Conservation (phyloP, 306 rosid genomes). For the Corylus americana region DNA sequence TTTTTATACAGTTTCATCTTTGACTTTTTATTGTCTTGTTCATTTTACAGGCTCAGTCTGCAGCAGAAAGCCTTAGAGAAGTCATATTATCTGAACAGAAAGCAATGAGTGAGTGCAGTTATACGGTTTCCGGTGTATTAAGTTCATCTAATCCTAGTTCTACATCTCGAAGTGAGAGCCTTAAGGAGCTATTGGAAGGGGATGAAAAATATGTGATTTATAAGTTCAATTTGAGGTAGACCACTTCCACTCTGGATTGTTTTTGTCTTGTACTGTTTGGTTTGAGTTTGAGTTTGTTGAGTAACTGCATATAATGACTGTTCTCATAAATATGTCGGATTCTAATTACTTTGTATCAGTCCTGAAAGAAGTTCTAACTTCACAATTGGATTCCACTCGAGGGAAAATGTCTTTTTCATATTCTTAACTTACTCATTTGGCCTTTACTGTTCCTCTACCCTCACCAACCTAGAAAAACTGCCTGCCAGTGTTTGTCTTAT, state of each 20-base stretch:
- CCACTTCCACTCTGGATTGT: neutral
- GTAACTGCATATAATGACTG: neutral
- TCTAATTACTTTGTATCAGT: no score
- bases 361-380: neutral
- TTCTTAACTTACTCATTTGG: neutral
- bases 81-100: slow-evolving; percentile 56
- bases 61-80: slow-evolving; percentile 59
- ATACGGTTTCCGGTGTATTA: slow-evolving; percentile 75
- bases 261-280: neutral
- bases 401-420: neutral
- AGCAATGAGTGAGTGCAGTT: slow-evolving; percentile 49
- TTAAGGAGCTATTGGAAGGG: slow-evolving; percentile 57
- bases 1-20: neutral
- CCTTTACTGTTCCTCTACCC: neutral
- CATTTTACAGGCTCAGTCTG: slow-evolving; percentile 56
- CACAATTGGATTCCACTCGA: neutral
- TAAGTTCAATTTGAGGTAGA: slow-evolving; percentile 74
- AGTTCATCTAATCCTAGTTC: slow-evolving; percentile 53
- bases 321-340: neutral
- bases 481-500: neutral
- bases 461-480: neutral
- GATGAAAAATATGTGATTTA: slow-evolving; percentile 46
- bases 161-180: slow-evolving; percentile 61
- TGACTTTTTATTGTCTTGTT: slow-evolving; percentile 17
- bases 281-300: neutral